Evolutionary conservation across 2,329 filamentous ascomycete genomes (phyloP).

Genomic region (Penicillium sp.): DNA sequence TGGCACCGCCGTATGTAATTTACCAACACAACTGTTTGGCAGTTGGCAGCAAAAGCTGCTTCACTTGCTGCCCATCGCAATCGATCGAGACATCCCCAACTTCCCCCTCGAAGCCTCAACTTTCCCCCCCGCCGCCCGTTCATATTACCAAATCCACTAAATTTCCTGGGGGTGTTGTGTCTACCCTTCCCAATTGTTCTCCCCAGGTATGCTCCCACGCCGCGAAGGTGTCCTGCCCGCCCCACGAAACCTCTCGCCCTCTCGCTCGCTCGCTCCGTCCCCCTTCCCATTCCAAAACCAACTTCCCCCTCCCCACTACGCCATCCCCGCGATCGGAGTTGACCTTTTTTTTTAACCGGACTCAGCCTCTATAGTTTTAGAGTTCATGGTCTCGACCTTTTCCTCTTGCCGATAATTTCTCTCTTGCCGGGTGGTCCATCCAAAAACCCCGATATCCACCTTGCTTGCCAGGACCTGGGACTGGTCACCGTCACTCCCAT

Average conservation of each 20-base stretch:
- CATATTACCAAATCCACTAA: not conserved
- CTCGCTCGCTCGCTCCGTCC: slow-evolving; percentile 33
- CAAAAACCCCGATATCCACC: slow-evolving; percentile 35
- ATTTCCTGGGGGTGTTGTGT: slow-evolving; percentile 1
- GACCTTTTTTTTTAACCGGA: slow-evolving; percentile 9
- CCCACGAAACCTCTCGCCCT: slow-evolving; percentile 46
- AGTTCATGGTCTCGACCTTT: slow-evolving; percentile 17
- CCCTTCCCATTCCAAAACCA: slow-evolving; percentile 30
- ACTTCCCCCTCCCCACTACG: slow-evolving; percentile 14
- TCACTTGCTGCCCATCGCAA: not conserved
- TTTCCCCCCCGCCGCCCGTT: not conserved
- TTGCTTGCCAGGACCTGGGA: slow-evolving; percentile 35
- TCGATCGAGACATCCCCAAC: not conserved
- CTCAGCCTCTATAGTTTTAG: slow-evolving; percentile 8
- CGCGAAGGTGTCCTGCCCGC: slow-evolving; percentile 35
- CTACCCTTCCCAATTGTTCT: slow-evolving; percentile 26
- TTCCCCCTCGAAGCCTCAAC: not conserved
- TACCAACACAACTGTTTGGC: slow-evolving; percentile 19
- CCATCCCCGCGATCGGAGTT: slow-evolving; percentile 23
- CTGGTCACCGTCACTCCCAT: slow-evolving; percentile 34
- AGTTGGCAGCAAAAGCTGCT: slow-evolving; percentile 24
- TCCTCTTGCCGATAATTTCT: slow-evolving; percentile 14
- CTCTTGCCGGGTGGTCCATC: slow-evolving; percentile 17
- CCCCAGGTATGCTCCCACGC: slow-evolving; percentile 29
- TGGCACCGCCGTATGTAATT: slow-evolving; percentile 26